Evolutionary conservation across 768 basidiomycete species (phyloP).

Genomic region (Trametes coccinea): DNA sequence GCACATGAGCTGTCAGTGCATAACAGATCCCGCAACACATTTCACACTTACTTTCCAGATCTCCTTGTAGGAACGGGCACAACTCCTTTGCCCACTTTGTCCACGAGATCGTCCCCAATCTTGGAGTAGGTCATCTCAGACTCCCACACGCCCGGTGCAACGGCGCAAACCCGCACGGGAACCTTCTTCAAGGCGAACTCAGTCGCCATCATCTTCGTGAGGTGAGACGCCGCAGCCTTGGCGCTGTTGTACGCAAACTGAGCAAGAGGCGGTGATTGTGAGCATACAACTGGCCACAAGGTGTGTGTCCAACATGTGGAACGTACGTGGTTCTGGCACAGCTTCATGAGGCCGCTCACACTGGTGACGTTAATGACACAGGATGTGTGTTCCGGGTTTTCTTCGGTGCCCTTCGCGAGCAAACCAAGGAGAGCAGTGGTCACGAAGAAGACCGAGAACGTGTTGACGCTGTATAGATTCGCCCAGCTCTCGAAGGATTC

Average conservation of each 20-base stretch:
- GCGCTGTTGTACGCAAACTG: slow-evolving; percentile 83
- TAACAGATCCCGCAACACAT: too few relatives aligned
- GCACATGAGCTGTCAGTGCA: background rate
- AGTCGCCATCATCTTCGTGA: slow-evolving; percentile 76
- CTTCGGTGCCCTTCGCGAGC: slow-evolving; percentile 69
- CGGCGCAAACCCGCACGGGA: slow-evolving; percentile 67
- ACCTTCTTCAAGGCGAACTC: slow-evolving; percentile 71
- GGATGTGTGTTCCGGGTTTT: slow-evolving; percentile 56
- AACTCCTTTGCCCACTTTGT: slow-evolving; percentile 61
- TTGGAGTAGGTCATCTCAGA: slow-evolving; percentile 71
- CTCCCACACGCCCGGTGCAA: slow-evolving; percentile 75
- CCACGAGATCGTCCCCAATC: slow-evolving; percentile 47
- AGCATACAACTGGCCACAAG: background rate
- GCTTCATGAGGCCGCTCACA: slow-evolving; percentile 68
- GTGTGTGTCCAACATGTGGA: background rate
- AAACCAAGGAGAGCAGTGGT: slow-evolving; percentile 76
- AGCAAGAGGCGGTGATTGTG: background rate
- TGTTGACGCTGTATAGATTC: slow-evolving; percentile 63
- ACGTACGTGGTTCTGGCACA: slow-evolving; percentile 78
- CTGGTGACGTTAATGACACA: slow-evolving; percentile 77
- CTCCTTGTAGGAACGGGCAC: slow-evolving; percentile 60
- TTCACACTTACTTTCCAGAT: slow-evolving; percentile 59
- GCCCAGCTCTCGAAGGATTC: slow-evolving; percentile 67
- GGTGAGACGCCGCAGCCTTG: slow-evolving; percentile 74
- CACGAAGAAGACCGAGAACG: slow-evolving; percentile 76